phyloP scores from a whole-genome alignment of 2,329 filamentous ascomycete species.

The Sarocladium brachiariae region DNA sequence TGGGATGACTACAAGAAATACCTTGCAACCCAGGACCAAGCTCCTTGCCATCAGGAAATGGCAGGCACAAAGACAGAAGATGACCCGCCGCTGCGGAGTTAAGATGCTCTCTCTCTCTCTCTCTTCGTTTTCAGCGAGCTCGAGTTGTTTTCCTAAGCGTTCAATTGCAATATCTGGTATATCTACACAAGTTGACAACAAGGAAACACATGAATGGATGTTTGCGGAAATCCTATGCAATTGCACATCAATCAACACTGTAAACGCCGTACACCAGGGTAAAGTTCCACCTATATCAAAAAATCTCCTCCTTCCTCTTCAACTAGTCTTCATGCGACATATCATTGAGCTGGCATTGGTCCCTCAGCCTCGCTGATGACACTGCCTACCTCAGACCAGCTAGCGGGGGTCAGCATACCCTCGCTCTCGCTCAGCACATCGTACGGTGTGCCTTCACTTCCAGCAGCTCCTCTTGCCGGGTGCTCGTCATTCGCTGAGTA shows the following conservation, averaged over 20 bases:
- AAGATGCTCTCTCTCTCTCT: background rate
- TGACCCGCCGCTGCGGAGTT: background rate
- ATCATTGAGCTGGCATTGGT: background rate
- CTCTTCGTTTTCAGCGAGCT: too few species aligned
- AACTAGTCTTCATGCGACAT: background rate
- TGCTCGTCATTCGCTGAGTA: conserved; percentile 24
- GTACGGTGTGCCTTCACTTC: conserved; percentile 30
- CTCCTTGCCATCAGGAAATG: background rate
- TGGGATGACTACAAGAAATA: conserved; percentile 64
- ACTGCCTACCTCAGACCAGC: conserved; percentile 61
- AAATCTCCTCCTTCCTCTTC: too few species aligned
- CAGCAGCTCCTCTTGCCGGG: conserved; percentile 23
- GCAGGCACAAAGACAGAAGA: background rate
- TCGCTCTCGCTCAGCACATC: conserved; percentile 53
- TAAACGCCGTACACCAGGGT: too few species aligned
- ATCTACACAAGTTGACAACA: background rate
- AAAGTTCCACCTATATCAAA: too few species aligned
- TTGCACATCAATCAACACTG: too few species aligned
- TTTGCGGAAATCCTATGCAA: too few species aligned
- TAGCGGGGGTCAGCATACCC: conserved; percentile 52
- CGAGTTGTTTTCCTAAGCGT: background rate
- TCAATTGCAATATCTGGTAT: background rate
- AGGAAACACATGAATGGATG: too few species aligned
- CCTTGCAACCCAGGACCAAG: conserved; percentile 12
- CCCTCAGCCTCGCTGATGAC: conserved; percentile 50